These are phyloP conservation scores for Trametes hirsuta DNA, from an alignment of 1,284 basidiomycete genomes.

Conservation along the genomic window DNA sequence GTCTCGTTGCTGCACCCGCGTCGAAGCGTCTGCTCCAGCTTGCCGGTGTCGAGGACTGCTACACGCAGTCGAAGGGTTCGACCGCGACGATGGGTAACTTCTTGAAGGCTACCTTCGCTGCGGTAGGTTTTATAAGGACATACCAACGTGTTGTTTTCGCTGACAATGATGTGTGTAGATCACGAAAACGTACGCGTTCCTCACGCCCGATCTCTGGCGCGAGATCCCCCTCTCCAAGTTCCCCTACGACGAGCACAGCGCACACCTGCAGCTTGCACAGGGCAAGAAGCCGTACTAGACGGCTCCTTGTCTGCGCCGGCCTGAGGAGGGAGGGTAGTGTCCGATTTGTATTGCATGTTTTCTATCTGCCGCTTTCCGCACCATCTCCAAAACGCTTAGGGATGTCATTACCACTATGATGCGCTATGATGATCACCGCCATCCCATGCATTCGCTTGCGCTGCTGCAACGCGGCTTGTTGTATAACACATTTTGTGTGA, in stretches of 20 bases:
- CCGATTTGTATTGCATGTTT: constrained; percentile 33
- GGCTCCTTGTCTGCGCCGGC: constrained; percentile 28
- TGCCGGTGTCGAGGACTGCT: constrained; percentile 95
- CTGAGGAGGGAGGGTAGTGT: constrained; percentile 25
- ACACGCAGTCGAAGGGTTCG: constrained; percentile 97
- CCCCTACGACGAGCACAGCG: constrained; percentile 94
- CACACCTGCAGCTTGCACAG: constrained; percentile 82
- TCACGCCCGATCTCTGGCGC: constrained; percentile 97
- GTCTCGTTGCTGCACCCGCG: constrained; percentile 98
- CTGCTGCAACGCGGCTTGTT: constrained; percentile 10
- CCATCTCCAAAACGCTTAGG: constrained; percentile 20
- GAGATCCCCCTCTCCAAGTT: constrained; percentile 90
- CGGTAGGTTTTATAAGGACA: constrained; percentile 55
- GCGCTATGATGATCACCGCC: constrained; percentile 8
- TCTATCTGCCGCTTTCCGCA: constrained; percentile 20
- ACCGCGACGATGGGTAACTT: constrained; percentile 99
- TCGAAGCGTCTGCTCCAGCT: constrained; percentile 97
- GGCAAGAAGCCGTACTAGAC: constrained; percentile 81
- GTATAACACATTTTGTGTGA: constrained; percentile 9
- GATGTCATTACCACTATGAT: constrained; percentile 19
- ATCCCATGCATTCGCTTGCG: constrained; percentile 2
- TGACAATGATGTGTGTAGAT: constrained; percentile 54
- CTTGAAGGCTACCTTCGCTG: constrained; percentile 98
- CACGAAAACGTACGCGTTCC: constrained; percentile 97
- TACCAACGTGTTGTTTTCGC: neutral